Percentiles rank a stretch among this genome's conserved stretches.
phyloP scores from a whole-genome alignment of 2,329 filamentous ascomycete species.

The Rhinocladiella mackenziei region DNA sequence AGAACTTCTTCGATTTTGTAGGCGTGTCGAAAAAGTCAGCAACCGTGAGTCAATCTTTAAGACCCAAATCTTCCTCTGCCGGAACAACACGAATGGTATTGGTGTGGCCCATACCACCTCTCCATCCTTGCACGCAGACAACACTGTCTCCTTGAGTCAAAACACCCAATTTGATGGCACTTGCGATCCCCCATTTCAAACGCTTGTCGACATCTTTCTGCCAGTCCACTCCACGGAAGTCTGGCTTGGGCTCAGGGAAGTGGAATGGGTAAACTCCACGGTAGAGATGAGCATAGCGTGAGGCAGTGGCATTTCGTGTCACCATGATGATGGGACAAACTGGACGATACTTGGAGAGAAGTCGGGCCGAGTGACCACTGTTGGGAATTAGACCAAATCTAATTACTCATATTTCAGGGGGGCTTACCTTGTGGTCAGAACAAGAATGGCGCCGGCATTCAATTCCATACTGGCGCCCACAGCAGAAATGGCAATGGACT shows the following conservation, averaged over 20 bases:
- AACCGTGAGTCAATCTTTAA: constrained; percentile 28
- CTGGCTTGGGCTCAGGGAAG: constrained; percentile 88
- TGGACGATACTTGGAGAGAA: constrained; percentile 96
- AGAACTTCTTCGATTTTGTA: constrained; percentile 13
- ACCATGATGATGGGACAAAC: constrained; percentile 99
- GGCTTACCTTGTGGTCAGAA: constrained; percentile 78
- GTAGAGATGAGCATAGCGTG: constrained; percentile 89
- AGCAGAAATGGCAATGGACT: constrained; percentile 95
- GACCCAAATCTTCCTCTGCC: constrained; percentile 39
- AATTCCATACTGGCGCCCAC: constrained; percentile 94
- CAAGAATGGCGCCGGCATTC: constrained; percentile 92
- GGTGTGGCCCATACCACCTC: constrained; percentile 64
- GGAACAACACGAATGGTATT: constrained; percentile 57
- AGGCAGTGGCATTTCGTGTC: constrained; percentile 76
- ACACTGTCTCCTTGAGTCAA: constrained; percentile 72
- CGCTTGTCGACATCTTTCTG: constrained; percentile 97
- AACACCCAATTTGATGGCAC: constrained; percentile 77
- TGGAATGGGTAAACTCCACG: constrained; percentile 97
- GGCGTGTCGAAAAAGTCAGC: constrained; percentile 21
- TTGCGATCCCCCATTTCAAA: constrained; percentile 92
- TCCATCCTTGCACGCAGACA: constrained; percentile 65
- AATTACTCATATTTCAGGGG: neutral
- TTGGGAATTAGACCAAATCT: constrained; percentile 25
- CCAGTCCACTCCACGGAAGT: constrained; percentile 76
- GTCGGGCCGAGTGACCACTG: constrained; percentile 85